phyloP scores from a whole-genome alignment of 805 yeast species.

The Metschnikowia amazonensis region DNA sequence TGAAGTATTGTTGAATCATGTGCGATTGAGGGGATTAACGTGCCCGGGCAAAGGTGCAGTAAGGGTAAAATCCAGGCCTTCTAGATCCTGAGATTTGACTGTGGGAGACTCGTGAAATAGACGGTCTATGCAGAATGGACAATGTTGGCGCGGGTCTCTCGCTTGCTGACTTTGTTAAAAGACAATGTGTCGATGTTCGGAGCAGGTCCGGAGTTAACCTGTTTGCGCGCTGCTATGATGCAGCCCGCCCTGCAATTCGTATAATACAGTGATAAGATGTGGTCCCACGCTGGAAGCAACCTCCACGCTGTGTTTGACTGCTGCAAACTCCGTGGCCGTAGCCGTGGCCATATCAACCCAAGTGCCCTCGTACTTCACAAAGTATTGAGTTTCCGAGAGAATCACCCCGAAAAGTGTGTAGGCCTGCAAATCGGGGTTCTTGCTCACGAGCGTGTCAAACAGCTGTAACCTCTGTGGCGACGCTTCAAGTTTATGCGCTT shows the following conservation, averaged over 20 bases:
- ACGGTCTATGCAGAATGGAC: neutral
- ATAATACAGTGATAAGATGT: conserved; percentile 15
- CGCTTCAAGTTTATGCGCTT: conserved; percentile 18
- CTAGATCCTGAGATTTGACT: too few relatives aligned
- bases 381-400: conserved; percentile 29
- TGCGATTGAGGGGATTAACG: neutral
- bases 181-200: neutral
- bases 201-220: neutral
- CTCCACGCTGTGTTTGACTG: conserved; percentile 8
- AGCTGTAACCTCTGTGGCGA: conserved; percentile 5
- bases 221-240: neutral
- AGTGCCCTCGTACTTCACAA: conserved; percentile 6
- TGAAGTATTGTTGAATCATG: neutral
- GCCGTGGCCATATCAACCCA: conserved; percentile 17
- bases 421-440: conserved; percentile 14
- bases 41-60: neutral
- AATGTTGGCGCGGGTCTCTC: conserved; percentile 1
- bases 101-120: neutral
- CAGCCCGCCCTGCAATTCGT: conserved; percentile 6
- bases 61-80: neutral
- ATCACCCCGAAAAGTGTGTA: conserved; percentile 31
- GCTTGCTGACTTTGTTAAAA: neutral
- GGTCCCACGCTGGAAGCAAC: conserved; percentile 9
- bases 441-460: conserved; percentile 11
- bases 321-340: conserved; percentile 13